Base-by-base conservation (phyloP, 306 rosid species). In the Dalbergia oliveri region DNA sequence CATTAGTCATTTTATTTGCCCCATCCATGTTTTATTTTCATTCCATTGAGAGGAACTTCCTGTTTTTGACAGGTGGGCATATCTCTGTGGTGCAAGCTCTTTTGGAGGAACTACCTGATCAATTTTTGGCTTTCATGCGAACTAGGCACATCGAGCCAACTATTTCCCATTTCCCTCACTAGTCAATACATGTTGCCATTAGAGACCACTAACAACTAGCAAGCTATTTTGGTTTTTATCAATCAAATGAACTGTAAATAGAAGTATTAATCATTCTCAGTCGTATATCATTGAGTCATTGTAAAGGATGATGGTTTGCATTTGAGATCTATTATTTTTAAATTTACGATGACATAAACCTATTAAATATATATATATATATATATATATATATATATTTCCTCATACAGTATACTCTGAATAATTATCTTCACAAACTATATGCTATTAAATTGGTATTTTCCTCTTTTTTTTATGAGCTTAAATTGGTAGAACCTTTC, bases 71-170 rank as follows among this genome's bases (percentile, higher is more conserved):
- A 90, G 93, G 87, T 5, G 95, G 99, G 23, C 63, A 72, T 6
- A 79, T 91, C 18, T 84, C 92, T 8, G 89, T 80, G 6, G 97
- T 94, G 14, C 90, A 90, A 84, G 88, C 91, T 69, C 93, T 93
- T 12, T 67, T 94, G 72, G 97, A 92, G 79, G 99, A 94, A 88
- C 78, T 94, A 63, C 99, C 97, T 1, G 84, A 78, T 18, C 97
- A 94, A 75, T 93, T 94, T 56, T 86, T 94, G 86, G 83, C 79
- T 60, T 88, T 88, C 86, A 78, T 94, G 97, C 83, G 84, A 5
- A 49, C 85, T 66, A 90, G 93, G 72, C 91, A 88, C 62, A 86
- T 86, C 69, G 85, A 79, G 81, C 94, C 94, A 7, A 34, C 14
- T 76, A 61, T 53, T 81, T 62, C 73, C 66, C 61, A 19, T 41